phyloP scores from a whole-genome alignment of 2,329 filamentous ascomycete species.

The Albifimbria verrucaria region DNA sequence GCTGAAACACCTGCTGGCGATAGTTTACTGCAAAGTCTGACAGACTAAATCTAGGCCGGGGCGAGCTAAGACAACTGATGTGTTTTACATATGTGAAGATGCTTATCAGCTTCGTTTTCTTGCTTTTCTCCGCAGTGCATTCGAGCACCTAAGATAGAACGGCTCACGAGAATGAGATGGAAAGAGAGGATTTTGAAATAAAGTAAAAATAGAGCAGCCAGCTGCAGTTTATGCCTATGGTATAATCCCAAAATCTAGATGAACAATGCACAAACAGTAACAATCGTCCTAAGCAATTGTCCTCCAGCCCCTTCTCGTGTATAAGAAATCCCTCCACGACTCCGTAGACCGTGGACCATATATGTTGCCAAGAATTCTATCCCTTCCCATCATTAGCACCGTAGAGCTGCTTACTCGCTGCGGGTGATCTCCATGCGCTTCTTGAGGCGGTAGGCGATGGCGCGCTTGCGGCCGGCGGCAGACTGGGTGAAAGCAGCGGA shows the following conservation, averaged over 20 bases:
- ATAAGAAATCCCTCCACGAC: background rate
- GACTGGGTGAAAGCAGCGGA: constrained; percentile 64
- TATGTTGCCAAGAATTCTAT: background rate
- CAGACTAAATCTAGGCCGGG: too few species aligned
- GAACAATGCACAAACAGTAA: background rate
- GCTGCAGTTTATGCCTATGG: background rate
- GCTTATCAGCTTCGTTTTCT: too few species aligned
- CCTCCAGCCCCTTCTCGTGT: background rate
- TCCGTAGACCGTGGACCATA: too few species aligned
- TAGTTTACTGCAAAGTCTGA: too few species aligned
- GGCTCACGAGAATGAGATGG: too few species aligned
- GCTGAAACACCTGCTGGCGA: too few species aligned
- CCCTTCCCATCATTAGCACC: background rate
- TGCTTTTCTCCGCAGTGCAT: too few species aligned
- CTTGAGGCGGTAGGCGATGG: constrained; percentile 50
- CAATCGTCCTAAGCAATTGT: background rate
- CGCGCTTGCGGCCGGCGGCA: constrained; percentile 55
- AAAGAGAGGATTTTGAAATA: background rate
- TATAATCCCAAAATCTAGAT: background rate
- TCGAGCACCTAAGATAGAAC: too few species aligned
- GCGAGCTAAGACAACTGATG: too few species aligned
- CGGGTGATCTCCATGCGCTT: constrained; percentile 32
- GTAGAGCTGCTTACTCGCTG: constrained; percentile 1
- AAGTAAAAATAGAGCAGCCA: background rate
- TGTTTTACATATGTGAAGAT: too few species aligned